A percentile compares a stretch with the other conserved stretches of the same genome.
Conservation (phyloP, 1,139 yeast genomes). For the Yamadazyma triangularis region DNA sequence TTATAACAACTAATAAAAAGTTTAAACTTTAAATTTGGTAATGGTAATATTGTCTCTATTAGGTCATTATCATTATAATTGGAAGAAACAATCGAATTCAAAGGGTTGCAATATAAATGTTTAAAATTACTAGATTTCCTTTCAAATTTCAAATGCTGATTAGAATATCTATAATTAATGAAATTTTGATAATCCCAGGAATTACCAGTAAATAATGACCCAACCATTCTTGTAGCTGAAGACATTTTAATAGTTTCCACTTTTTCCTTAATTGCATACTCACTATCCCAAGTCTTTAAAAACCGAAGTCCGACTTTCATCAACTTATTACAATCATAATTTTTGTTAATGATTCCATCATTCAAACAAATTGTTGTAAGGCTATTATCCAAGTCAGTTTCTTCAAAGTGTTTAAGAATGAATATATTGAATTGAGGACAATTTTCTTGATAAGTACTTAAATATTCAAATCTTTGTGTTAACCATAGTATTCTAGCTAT, state of each 20-base stretch:
- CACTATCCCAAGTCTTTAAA: slow-evolving; percentile 55
- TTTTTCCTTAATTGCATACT: slow-evolving; percentile 69
- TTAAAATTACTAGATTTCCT: slow-evolving; percentile 5
- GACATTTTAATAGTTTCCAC: slow-evolving; percentile 83
- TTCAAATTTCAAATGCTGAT: slow-evolving; percentile 7
- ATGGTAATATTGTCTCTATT: slow-evolving; percentile 21
- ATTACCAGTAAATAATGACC: slow-evolving; percentile 78
- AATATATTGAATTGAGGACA: slow-evolving; percentile 13
- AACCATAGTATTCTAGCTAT: slow-evolving; percentile 49
- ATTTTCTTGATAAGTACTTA: neutral
- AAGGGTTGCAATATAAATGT: slow-evolving; percentile 48
- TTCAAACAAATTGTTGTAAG: slow-evolving; percentile 8
- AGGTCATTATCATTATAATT: slow-evolving; percentile 15
- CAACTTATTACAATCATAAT: slow-evolving; percentile 10
- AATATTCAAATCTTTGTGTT: slow-evolving; percentile 36
- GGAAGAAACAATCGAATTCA: slow-evolving; percentile 44
- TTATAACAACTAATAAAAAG: slow-evolving; percentile 43
- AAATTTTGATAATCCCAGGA: slow-evolving; percentile 45
- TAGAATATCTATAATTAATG: slow-evolving; percentile 21
- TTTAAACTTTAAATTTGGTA: slow-evolving; percentile 37
- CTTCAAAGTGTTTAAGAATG: slow-evolving; percentile 8
- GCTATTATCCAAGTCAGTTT: slow-evolving; percentile 1
- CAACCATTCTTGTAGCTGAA: slow-evolving; percentile 58
- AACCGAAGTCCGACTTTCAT: slow-evolving; percentile 9
- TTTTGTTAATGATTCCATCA: slow-evolving; percentile 7